Evolutionary conservation across 2,329 filamentous ascomycete species (phyloP).

Genomic region (Drechslera avenae): DNA sequence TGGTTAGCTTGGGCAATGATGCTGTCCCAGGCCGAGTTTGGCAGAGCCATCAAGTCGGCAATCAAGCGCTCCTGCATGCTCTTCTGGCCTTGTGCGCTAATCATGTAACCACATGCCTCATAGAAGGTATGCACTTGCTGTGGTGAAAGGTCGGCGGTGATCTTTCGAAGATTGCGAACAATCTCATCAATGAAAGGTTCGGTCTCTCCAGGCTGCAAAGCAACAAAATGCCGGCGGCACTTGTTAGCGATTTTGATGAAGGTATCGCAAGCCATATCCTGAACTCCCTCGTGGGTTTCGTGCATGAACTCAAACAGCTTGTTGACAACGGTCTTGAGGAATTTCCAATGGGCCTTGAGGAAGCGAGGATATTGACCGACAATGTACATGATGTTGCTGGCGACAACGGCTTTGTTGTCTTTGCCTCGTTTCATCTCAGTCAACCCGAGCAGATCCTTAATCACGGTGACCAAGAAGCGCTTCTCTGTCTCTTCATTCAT

Average conservation of each 20-base stretch:
- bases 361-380: conserved; percentile 98
- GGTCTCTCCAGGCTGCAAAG: conserved; percentile 87
- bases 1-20: conserved; percentile 89
- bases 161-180: conserved; percentile 91
- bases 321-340: conserved; percentile 98
- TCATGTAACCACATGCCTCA: conserved; percentile 99
- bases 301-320: conserved; percentile 99
- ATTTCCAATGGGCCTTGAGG: conserved; percentile 99
- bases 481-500: conserved; percentile 99
- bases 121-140: conserved; percentile 99
- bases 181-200: conserved; percentile 99
- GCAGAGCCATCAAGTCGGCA: conserved; percentile 87
- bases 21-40: conserved; percentile 92
- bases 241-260: conserved; percentile 99
- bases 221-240: conserved; percentile 96
- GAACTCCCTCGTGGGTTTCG: conserved; percentile 97
- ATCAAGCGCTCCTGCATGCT: conserved; percentile 90
- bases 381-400: conserved; percentile 99
- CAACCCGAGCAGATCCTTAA: conserved; percentile 93
- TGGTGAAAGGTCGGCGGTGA: conserved; percentile 90
- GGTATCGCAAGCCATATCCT: conserved; percentile 99
- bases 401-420: conserved; percentile 98
- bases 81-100: conserved; percentile 95
- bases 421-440: conserved; percentile 99
- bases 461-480: conserved; percentile 96